Evolutionary conservation across 495 filamentous ascomycete genomes (phyloP).

Genomic region (Penicillium flavigenum): DNA sequence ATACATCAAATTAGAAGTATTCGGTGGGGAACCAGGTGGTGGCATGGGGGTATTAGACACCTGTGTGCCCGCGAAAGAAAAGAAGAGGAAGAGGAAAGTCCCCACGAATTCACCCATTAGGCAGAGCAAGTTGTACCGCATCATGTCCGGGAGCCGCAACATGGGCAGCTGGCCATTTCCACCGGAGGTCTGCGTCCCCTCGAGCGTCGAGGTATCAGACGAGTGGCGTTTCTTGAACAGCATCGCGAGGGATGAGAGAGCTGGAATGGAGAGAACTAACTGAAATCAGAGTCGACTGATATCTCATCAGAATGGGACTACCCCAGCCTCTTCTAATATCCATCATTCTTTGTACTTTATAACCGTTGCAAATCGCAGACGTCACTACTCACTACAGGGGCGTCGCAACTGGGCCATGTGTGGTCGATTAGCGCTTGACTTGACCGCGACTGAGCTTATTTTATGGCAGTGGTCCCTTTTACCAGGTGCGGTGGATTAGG

Average conservation of each 20-base stretch:
- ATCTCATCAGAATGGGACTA: neutral
- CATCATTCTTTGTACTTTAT: neutral
- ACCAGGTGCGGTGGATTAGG: neutral
- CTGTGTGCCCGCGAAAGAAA: constrained; percentile 77
- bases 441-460: neutral
- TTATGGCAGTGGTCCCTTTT: neutral
- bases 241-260: neutral
- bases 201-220: constrained; percentile 17
- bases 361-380: constrained; percentile 10
- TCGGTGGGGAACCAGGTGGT: constrained; percentile 35
- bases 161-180: constrained; percentile 39
- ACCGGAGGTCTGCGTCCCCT: constrained; percentile 6
- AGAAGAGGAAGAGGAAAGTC: constrained; percentile 81
- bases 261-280: neutral
- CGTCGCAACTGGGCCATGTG: constrained; percentile 10
- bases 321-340: too few relatives aligned
- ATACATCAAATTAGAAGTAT: constrained; percentile 59
- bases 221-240: constrained; percentile 16
- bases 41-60: constrained; percentile 58
- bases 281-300: neutral
- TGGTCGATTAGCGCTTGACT: constrained; percentile 18
- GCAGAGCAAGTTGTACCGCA: constrained; percentile 56
- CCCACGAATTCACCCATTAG: constrained; percentile 71
- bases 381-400: constrained; percentile 17
- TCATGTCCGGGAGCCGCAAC: constrained; percentile 37